Evolutionary conservation across 768 basidiomycete genomes (phyloP).

Genomic region (Amanita phalloides): DNA sequence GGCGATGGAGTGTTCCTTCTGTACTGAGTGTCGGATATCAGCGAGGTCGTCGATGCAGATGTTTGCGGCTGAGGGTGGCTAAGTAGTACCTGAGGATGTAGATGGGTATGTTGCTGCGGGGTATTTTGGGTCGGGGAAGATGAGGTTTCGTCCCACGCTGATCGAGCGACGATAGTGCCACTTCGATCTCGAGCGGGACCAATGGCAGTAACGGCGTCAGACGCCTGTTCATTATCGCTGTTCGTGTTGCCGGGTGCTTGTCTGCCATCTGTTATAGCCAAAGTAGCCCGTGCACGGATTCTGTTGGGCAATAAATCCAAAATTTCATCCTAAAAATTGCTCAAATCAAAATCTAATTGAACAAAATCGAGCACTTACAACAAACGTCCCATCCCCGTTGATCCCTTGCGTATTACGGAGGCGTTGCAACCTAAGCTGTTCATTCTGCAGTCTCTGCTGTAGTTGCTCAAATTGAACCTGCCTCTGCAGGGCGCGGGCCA

Average conservation of each 20-base stretch:
- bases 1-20: conserved; percentile 24
- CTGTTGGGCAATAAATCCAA: conserved; percentile 13
- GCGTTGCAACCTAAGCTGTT: conserved; percentile 2
- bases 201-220: conserved; percentile 15
- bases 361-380: conserved; percentile 8
- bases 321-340: conserved; percentile 9
- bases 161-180: conserved; percentile 63
- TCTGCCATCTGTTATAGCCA: conserved; percentile 7
- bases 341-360: neutral
- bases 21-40: conserved; percentile 9
- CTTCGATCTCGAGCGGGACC: conserved; percentile 45
- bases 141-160: conserved; percentile 38
- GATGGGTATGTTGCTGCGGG: conserved; percentile 6
- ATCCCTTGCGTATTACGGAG: neutral
- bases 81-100: conserved; percentile 8
- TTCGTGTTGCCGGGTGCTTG: neutral
- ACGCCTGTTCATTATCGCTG: conserved; percentile 14
- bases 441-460: conserved; percentile 10
- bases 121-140: conserved; percentile 7
- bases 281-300: conserved; percentile 7
- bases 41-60: conserved; percentile 8
- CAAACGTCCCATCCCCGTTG: conserved; percentile 4
- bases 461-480: conserved; percentile 30
- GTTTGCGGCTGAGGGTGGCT: conserved; percentile 10
- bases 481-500: conserved; percentile 47